Evolutionary conservation across 257 asterid species (phyloP).

Genomic region (Nicotiana benthamiana): DNA sequence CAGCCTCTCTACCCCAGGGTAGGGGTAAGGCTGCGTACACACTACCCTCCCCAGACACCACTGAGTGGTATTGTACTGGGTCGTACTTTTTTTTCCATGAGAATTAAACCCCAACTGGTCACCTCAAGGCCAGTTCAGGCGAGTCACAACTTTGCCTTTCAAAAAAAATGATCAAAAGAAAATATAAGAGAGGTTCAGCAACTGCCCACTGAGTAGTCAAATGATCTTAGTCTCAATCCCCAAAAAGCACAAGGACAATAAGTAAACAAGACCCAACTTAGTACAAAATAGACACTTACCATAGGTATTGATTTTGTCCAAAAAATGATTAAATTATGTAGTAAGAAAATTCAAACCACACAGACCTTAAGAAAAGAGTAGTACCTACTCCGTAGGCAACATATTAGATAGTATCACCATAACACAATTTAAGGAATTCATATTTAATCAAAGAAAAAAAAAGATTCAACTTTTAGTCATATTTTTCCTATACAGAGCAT

Average conservation of each 20-base stretch:
- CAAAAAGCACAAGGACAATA: neutral
- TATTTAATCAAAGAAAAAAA: neutral
- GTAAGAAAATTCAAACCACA: neutral
- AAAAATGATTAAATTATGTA: neutral
- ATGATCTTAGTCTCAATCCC: too few species aligned
- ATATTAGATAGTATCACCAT: neutral
- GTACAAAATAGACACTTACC: neutral
- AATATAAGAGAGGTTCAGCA: neutral
- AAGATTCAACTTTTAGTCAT: neutral
- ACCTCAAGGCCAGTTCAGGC: too few species aligned
- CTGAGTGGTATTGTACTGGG: too few species aligned
- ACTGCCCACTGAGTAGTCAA: neutral
- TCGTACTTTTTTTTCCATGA: too few species aligned
- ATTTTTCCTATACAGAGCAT: neutral
- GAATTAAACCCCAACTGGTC: neutral
- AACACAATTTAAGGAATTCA: neutral
- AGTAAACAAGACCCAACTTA: neutral
- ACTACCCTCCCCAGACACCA: too few species aligned
- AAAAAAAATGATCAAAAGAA: neutral
- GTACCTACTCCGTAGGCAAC: neutral
- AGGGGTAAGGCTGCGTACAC: too few species aligned
- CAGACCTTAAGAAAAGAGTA: neutral
- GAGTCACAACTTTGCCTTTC: neutral
- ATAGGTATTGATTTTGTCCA: neutral
- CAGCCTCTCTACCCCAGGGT: too few species aligned